Conservation (phyloP, 306 rosid genomes). For the Quercus glauca region DNA sequence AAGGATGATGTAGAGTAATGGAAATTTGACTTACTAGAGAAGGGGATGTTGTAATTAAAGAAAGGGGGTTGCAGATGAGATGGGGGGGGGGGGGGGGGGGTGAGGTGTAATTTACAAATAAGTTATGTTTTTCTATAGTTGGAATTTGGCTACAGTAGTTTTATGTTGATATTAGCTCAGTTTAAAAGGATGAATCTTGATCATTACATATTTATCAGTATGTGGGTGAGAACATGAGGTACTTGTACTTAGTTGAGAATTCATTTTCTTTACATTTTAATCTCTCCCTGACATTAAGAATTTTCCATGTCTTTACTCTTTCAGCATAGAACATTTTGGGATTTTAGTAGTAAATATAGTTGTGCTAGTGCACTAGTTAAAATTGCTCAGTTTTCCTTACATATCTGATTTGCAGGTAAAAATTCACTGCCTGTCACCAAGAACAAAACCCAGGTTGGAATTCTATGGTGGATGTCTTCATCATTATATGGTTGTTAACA, state of each 20-base stretch:
- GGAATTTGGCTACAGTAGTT: neutral
- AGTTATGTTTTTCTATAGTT: neutral
- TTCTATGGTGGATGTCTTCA: conserved; percentile 6
- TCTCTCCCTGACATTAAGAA: neutral
- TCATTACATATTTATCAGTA: neutral
- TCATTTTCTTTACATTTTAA: neutral
- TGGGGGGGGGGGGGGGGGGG: too few relatives aligned
- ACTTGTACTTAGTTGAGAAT: neutral
- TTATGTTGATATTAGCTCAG: neutral
- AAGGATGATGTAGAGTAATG: too few relatives aligned
- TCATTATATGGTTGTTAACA: neutral
- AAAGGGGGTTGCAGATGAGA: too few relatives aligned
- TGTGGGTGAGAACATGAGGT: neutral
- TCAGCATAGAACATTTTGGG: neutral
- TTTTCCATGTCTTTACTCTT: neutral
- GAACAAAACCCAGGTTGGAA: conserved; percentile 39
- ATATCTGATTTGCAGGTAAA: conserved; percentile 39
- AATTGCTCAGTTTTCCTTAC: neutral
- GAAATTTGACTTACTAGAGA: too few relatives aligned
- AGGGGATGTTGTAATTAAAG: too few relatives aligned
- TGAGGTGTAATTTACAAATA: neutral
- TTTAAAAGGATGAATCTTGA: neutral
- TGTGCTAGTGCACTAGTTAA: neutral
- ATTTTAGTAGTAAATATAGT: neutral
- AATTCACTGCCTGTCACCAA: conserved; percentile 46